Evolutionary conservation across 1,284 basidiomycete genomes (phyloP).

Genomic region (Rhodofomes roseus): DNA sequence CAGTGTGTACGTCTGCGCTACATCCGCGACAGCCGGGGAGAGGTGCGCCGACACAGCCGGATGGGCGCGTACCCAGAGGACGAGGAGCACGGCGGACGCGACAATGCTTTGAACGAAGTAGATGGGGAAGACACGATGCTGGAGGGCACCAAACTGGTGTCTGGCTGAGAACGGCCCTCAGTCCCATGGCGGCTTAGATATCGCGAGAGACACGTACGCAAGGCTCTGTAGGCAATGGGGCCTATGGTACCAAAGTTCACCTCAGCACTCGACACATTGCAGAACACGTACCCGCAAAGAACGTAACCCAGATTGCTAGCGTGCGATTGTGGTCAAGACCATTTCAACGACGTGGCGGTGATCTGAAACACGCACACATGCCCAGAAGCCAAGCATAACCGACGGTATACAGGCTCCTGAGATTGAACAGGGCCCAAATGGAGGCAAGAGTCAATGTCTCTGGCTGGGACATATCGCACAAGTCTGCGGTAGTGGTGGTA

Average conservation of each 20-base stretch:
- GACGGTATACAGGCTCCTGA: slow-evolving; percentile 49
- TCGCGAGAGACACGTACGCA: slow-evolving; percentile 41
- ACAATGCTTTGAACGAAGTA: slow-evolving; percentile 67
- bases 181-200: not conserved
- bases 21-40: slow-evolving; percentile 53
- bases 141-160: slow-evolving; percentile 73
- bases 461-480: slow-evolving; percentile 13
- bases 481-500: too few relatives aligned
- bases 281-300: slow-evolving; percentile 52
- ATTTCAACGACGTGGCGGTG: not conserved
- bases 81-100: slow-evolving; percentile 54
- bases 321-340: not conserved
- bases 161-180: slow-evolving; percentile 38
- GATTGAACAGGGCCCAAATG: slow-evolving; percentile 38
- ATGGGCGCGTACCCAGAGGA: slow-evolving; percentile 63
- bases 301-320: slow-evolving; percentile 63
- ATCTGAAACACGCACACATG: slow-evolving; percentile 64
- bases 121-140: slow-evolving; percentile 70
- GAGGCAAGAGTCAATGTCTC: slow-evolving; percentile 36
- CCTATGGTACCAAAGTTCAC: slow-evolving; percentile 34
- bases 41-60: slow-evolving; percentile 53
- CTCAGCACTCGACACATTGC: not conserved
- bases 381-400: slow-evolving; percentile 62
- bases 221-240: slow-evolving; percentile 53
- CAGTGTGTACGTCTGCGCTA: slow-evolving; percentile 67